phyloP scores from a whole-genome alignment of 2,329 filamentous ascomycete genomes.

The Fusarium pseudonygamai region DNA sequence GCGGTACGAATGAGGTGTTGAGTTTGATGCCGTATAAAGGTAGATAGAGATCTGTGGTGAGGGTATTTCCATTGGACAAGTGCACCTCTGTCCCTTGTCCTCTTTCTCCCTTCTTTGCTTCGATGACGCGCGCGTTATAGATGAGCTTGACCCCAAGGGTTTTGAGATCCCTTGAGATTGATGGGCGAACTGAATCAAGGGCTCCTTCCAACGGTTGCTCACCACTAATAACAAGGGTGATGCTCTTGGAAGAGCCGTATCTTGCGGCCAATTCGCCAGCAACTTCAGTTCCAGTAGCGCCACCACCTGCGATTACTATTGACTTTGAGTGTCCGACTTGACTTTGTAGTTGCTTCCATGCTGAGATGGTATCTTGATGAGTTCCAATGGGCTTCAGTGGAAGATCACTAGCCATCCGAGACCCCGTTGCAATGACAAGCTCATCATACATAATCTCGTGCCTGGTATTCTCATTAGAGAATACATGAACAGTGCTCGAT shows the following conservation, averaged over 20 bases:
- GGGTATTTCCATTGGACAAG: constrained; percentile 45
- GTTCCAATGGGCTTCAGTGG: constrained; percentile 60
- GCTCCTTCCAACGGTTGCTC: constrained; percentile 29
- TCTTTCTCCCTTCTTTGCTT: constrained; percentile 4
- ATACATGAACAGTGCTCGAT: constrained; percentile 51
- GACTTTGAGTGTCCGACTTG: constrained; percentile 39
- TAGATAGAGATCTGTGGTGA: constrained; percentile 53
- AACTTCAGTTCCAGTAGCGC: constrained; percentile 51
- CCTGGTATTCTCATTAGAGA: constrained; percentile 40
- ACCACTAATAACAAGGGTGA: constrained; percentile 42
- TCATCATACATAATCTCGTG: constrained; percentile 58
- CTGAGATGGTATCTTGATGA: constrained; percentile 53
- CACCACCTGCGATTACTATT: constrained; percentile 52
- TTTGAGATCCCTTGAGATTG: constrained; percentile 36
- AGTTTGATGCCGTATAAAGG: constrained; percentile 55
- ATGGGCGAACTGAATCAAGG: constrained; percentile 46
- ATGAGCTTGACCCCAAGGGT: constrained; percentile 45
- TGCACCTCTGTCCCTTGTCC: constrained; percentile 34
- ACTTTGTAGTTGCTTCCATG: constrained; percentile 47
- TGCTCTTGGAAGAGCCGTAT: constrained; percentile 43
- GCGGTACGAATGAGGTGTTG: constrained; percentile 55
- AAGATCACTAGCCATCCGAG: constrained; percentile 51
- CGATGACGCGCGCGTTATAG: constrained; percentile 46
- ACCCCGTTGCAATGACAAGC: constrained; percentile 63
- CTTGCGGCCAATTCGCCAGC: constrained; percentile 49